Evolutionary conservation across 1,139 yeast species (phyloP), one percentile per base, ranked within the genome.

Genomic region (Pneumocystis carinii): DNA sequence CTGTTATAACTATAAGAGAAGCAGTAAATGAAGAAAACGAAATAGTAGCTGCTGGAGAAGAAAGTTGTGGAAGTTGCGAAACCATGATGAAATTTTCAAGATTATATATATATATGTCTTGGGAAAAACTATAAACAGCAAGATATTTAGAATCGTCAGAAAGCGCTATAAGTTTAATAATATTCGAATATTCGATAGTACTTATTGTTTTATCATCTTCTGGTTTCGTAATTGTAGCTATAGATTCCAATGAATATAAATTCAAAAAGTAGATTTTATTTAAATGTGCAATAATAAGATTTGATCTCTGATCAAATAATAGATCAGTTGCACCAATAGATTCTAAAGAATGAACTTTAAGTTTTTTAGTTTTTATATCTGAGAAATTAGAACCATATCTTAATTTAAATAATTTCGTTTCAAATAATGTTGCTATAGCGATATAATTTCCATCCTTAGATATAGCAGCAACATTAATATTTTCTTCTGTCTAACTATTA

Each of bases 401-500:
- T 48, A 48, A 48, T 48, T 19, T 24, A 48, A 48, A 48, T 48
- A 48, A 12, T 24, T 48, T 48, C 27, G 27, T 24, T 10, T 10
- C 6, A 48, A 7, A 48, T 19, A 14, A 48, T 24, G 95, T 83
- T 14, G 90, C 82, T 41, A 90, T 94, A 0, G 84, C 86, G 64
- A 92, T 75, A 39, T 83, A 76, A 55, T 81, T 75, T 1, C 87
- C 94, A 67, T 83, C 83, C 27, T 80, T 78, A 32, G 35, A 32
- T 59, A 90, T 72, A n/a, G 83, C 79, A 62, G 86, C 89, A 61
- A 81, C 75, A 1, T 90, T 78, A 61, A 92, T 84, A 73, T 87
- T 87, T 69, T 89, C 97, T 61, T 88, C 95, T 68, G 85, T 95
- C 59, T 83, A 1, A 32, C 35, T 32, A 90, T 72, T 72, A 87